Evolutionary conservation across 371 early-diverging fungal genomes (phyloP), one percentile per base, ranked within the genome.

Genomic region (Mucor mucedo): DNA sequence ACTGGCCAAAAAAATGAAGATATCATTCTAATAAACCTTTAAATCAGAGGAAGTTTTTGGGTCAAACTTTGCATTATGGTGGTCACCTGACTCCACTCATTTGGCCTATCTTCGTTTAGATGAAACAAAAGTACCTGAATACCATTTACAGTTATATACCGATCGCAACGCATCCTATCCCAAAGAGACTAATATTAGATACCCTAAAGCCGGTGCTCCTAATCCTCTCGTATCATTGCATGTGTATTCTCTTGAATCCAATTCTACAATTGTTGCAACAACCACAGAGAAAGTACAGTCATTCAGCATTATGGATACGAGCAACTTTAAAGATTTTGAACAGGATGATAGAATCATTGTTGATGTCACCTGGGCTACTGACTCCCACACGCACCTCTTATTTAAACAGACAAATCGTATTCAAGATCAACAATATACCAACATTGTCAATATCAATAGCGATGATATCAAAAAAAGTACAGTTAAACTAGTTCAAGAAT

Each of bases 351-450:
- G 86, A 30, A 69, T 98, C 2, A 84, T 97, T 62, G 85, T 89
- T 2, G 93, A 92, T 68, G 91, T 95, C 21, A 74, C 76, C 4
- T 98, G 98, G 98, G 75, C 90, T 5, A 86, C 90, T 0, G 74
- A 75, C 2, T 71, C 73, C n/a, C 82, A 84, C 65, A 80, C 80
- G 14, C 69, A 80, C n/a, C 72, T 96, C 11, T 65, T 96, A 30
- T 91, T 94, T 48, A 84, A 92, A 65, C 84, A 87, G 44, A 93
- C 89, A 76, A 97, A 98, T 65, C 84, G 98, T 14, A 89, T 96
- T 33, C 98, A 98, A 70, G 94, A 94, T 69, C 82, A 86, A 9
- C 83, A 87, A 65, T 77, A 85, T 16, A 75, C 93, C 16, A 90
- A 85, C 58, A 58, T 93, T 21, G 86, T 84, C 14, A 61, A 62